Conservation (phyloP, 1,284 basidiomycete species). For the Puccinia horiana region DNA sequence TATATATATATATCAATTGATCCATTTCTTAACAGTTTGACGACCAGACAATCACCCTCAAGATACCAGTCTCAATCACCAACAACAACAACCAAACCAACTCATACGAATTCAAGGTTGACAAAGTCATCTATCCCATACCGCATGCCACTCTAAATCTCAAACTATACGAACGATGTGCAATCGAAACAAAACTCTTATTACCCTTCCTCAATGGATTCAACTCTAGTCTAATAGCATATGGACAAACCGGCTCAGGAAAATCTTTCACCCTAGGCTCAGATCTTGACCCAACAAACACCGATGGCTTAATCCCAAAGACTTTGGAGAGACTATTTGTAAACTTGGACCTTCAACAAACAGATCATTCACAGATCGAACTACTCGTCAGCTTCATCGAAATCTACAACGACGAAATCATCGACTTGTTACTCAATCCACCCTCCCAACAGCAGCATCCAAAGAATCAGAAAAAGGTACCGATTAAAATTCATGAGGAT, state of each 20-base stretch:
- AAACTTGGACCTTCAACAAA: neutral
- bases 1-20: neutral
- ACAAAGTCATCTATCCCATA: conserved; percentile 8
- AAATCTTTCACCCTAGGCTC: conserved; percentile 46
- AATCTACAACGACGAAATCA: conserved; percentile 47
- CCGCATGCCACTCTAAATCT: conserved; percentile 2
- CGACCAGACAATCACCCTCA: neutral
- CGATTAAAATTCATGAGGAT: conserved; percentile 22
- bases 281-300: neutral
- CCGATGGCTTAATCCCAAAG: conserved; percentile 27
- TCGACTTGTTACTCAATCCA: conserved; percentile 12
- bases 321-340: conserved; percentile 29
- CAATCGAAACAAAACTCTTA: conserved; percentile 4
- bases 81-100: neutral
- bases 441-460: neutral
- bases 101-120: conserved; percentile 11
- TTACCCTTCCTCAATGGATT: conserved; percentile 22
- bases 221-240: conserved; percentile 37
- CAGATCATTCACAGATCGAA: neutral
- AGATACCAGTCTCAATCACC: neutral
- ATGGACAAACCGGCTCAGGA: conserved; percentile 37
- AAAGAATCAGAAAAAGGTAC: neutral
- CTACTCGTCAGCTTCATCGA: conserved; percentile 28
- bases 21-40: conserved; percentile 3
- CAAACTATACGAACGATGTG: neutral